Base-by-base conservation (phyloP, 306 rosid genomes). In the Quercus bicolor region DNA sequence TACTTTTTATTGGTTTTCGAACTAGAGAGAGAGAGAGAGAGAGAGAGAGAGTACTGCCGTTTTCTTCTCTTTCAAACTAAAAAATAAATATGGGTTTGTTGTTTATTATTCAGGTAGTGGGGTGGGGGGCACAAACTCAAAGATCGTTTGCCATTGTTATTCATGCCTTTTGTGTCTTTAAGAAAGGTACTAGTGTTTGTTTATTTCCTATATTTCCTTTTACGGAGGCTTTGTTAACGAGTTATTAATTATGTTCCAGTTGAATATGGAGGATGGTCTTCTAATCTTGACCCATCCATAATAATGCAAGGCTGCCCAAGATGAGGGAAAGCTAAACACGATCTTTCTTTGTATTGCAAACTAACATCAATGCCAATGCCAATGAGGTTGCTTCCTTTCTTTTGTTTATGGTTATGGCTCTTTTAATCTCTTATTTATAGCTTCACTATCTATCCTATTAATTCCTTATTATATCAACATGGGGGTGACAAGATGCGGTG, bases 341-440 rank as follows among this genome's bases (percentile, higher is more conserved):
- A 96, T 55, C 97, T 76, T 91, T 96, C 68, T 98, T 96, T 85
- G 96, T 96, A 12, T 96, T 98, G 97, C 99, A 96, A 81, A 96
- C 99, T 82, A 96, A 96, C 87, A 96, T 96, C 98, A 93, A 96
- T 78, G 98, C 97, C 74, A 96, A 96, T 65, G 99, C 97, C 74
- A 96, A 96, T 65, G 99, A 93, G 97, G 97, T 24, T 26, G 19
- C 5, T 26, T 61, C 6, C 31, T 26, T 64, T 40, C 18, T 62
- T 1, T 28, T 64, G 11, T 29, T 28, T 40, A 64, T 3, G 3
- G 21, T 29, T 40, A 40, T 7, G 45, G 43, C 45, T 19, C 11
- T 64, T 5, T 64, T 11, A 14, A 64, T 26, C 43, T 37, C 45
- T 40, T 40, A 40, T 1, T 40, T 40, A 8, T 40, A 40, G 11